These are phyloP conservation scores for Sambucus nigra DNA, from an alignment of 129 eudicot species.

Conservation along the genomic window DNA sequence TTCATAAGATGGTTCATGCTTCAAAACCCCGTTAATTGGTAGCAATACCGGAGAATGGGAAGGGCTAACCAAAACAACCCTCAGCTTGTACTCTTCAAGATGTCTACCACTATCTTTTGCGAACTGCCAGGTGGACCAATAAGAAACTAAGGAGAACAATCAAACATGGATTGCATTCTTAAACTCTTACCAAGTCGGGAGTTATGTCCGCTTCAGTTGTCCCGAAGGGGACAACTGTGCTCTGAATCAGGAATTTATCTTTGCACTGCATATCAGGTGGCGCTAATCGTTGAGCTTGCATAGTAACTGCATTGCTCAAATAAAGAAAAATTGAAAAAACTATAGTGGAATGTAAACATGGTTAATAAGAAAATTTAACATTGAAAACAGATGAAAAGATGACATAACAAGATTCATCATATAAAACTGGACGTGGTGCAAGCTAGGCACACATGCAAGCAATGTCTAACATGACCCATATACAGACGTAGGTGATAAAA, in stretches of 20 bases:
- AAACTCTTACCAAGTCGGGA: conserved; percentile 42
- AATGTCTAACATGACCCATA: neutral
- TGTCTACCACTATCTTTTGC: conserved; percentile 41
- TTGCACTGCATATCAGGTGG: conserved; percentile 68
- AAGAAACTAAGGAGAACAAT: conserved; percentile 8
- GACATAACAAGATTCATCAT: neutral
- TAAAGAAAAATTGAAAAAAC: neutral
- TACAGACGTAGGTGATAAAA: neutral
- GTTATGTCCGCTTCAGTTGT: conserved; percentile 56
- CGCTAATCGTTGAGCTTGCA: conserved; percentile 57
- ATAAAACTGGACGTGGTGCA: neutral
- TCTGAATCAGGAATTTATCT: conserved; percentile 69
- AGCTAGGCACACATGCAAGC: neutral
- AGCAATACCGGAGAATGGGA: conserved; percentile 24
- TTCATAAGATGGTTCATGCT: conserved; percentile 28
- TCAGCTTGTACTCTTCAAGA: conserved; percentile 67
- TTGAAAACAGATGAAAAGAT: neutral
- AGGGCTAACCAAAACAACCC: conserved; percentile 41
- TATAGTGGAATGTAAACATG: neutral
- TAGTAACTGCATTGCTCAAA: conserved; percentile 42
- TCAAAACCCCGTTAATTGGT: conserved; percentile 24
- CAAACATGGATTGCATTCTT: neutral
- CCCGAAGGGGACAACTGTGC: conserved; percentile 54
- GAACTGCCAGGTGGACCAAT: conserved; percentile 40
- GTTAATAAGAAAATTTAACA: neutral